Base-by-base conservation (phyloP, 495 filamentous ascomycete genomes). In the Trichoderma orchidacearum region DNA sequence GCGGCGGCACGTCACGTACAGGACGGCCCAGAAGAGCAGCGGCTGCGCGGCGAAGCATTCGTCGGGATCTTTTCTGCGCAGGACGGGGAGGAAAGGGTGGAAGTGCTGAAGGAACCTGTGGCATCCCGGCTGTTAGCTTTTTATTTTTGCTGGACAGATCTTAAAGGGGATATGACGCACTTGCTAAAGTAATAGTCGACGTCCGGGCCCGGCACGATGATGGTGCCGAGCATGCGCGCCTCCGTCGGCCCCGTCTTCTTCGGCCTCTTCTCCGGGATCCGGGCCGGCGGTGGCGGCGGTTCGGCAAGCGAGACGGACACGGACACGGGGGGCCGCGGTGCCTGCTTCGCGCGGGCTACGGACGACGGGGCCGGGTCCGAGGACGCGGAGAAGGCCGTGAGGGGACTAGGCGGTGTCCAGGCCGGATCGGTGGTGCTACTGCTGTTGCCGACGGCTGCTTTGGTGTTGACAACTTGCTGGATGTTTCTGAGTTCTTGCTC, bases 141-240 rank as follows among this genome's bases (percentile, higher is more conserved):
- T 5, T 35, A n/a, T 13, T 15, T 35, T 34, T 13, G 34, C 3
- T 36, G 34, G 11, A 13, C 12, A 36, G 13, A 36, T n/a, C n/a
- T n/a, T n/a, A 15, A 15, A 3, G 34, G 34, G 3, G 34, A 15
- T 8, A 6, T 11, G 21, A 27, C 65, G 41, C 57, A 74, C 64
- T 72, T 72, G 23, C 71, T 66, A 59, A 73, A 75, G 51, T 75
- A 75, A 54, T 72, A 74, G 55, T 71, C 65, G 31, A 75, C 70
- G 36, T 75, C 72, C 11, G 72, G 71, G 1, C 72, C 71, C 6
- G 72, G 72, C 53, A 75, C 73, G 27, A 72, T 69, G 9, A 69
- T 68, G n/a, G 71, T 73, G 1, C 68, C 67, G 5, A 75, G 62
- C 6, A 70, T 70, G 59, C 72, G 64, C 8, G 71, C 65, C 55